Conservation (phyloP, 2,329 filamentous ascomycete species). For the Diplodia intermedia region DNA sequence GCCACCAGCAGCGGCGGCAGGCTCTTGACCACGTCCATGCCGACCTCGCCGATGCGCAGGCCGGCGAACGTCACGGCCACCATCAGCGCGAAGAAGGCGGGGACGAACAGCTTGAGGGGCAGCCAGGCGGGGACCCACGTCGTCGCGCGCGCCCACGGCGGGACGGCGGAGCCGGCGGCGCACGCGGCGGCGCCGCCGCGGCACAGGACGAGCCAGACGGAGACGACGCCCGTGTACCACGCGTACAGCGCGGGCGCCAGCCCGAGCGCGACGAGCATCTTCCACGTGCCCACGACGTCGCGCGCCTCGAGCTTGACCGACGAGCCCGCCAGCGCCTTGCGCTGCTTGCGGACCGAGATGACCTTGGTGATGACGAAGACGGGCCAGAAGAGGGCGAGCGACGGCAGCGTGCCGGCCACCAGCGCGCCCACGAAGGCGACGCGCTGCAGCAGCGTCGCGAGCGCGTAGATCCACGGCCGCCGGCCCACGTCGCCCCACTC, state of each 20-base stretch:
- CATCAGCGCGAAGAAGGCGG: conserved; percentile 79
- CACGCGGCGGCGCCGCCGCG: background rate
- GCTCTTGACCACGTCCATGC: conserved; percentile 95
- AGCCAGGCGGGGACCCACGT: conserved; percentile 79
- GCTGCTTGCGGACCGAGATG: conserved; percentile 34
- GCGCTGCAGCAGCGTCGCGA: conserved; percentile 32
- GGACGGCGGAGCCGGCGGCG: background rate
- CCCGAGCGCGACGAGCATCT: conserved; percentile 34
- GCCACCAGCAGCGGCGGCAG: conserved; percentile 85
- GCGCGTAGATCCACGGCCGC: conserved; percentile 13
- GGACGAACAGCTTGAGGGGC: conserved; percentile 76
- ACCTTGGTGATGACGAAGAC: conserved; percentile 30
- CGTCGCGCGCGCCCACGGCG: conserved; percentile 69
- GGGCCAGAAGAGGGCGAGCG: conserved; percentile 25
- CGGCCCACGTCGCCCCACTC: conserved; percentile 28
- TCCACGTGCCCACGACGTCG: conserved; percentile 35
- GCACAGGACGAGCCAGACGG: conserved; percentile 19
- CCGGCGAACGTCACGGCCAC: conserved; percentile 85
- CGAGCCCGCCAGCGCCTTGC: conserved; percentile 33
- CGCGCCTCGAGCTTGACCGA: conserved; percentile 33
- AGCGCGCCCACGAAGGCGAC: conserved; percentile 19
- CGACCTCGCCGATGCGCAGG: conserved; percentile 86
- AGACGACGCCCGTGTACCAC: conserved; percentile 24
- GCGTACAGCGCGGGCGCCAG: conserved; percentile 33
- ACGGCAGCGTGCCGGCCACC: conserved; percentile 22